These are phyloP conservation scores for Mycena metata DNA, from an alignment of 768 basidiomycete species.

Conservation along the genomic window DNA sequence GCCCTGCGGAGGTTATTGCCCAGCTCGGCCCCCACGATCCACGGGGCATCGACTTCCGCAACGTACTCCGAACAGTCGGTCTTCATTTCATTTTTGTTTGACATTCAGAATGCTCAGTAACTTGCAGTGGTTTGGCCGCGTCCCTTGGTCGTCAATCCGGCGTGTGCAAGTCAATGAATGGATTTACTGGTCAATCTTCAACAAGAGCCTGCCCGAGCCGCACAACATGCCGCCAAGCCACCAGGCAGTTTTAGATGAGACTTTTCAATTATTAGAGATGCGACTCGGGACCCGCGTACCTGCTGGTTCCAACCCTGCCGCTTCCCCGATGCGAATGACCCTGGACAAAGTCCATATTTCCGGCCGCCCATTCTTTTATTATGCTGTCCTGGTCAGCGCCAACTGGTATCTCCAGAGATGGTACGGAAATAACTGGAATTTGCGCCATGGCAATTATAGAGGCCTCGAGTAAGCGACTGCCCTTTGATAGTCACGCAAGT, in stretches of 20 bases:
- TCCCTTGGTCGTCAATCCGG: conserved; percentile 79
- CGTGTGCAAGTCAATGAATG: conserved; percentile 75
- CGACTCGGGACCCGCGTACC: conserved; percentile 77
- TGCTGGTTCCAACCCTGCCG: conserved; percentile 67
- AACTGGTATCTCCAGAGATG: conserved; percentile 64
- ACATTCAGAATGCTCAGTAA: background rate
- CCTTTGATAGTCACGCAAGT: conserved; percentile 9
- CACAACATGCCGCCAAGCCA: conserved; percentile 62
- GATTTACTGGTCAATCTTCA: conserved; percentile 90
- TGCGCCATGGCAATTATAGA: conserved; percentile 63
- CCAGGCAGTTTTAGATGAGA: conserved; percentile 66
- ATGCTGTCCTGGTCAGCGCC: conserved; percentile 61
- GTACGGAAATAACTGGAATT: conserved; percentile 58
- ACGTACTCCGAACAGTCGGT: conserved; percentile 70
- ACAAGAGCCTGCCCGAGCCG: conserved; percentile 68
- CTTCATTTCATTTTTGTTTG: conserved; percentile 31
- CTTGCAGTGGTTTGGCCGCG: conserved; percentile 76
- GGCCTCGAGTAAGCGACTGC: conserved; percentile 74
- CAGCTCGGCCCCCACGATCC: conserved; percentile 75
- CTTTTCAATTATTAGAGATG: conserved; percentile 74
- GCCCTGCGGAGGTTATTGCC: conserved; percentile 70
- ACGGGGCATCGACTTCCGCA: conserved; percentile 80
- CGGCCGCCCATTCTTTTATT: conserved; percentile 79
- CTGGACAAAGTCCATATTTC: conserved; percentile 76
- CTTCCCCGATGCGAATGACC: conserved; percentile 75